phyloP scores from a whole-genome alignment of 805 yeast species.

The Starmerella ratchasimensis region DNA sequence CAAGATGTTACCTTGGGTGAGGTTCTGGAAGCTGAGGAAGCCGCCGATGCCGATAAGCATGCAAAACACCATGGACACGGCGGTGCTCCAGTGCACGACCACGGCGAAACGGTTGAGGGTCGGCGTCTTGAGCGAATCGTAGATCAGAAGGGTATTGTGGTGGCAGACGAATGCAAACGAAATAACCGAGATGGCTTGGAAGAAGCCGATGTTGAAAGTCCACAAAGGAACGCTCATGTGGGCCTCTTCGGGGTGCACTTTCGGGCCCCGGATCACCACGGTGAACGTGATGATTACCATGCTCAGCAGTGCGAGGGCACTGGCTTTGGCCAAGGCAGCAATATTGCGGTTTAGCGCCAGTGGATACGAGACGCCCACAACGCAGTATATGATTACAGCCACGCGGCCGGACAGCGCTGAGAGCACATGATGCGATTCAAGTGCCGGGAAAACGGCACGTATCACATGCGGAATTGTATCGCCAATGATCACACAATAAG shows the following conservation, averaged over 20 bases:
- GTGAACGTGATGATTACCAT: slow-evolving; percentile 68
- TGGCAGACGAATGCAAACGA: slow-evolving; percentile 94
- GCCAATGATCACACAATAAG: slow-evolving; percentile 87
- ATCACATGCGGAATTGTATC: slow-evolving; percentile 89
- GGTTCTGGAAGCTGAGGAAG: slow-evolving; percentile 54
- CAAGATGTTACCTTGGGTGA: slow-evolving; percentile 73
- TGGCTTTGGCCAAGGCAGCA: slow-evolving; percentile 69
- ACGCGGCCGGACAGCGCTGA: slow-evolving; percentile 51
- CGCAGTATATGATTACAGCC: slow-evolving; percentile 54
- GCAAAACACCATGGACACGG: slow-evolving; percentile 68
- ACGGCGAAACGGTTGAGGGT: slow-evolving; percentile 59
- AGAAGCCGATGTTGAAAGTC: slow-evolving; percentile 48
- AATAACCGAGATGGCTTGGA: slow-evolving; percentile 86
- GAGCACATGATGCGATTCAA: slow-evolving; percentile 26
- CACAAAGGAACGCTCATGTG: slow-evolving; percentile 26
- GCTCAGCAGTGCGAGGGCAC: slow-evolving; percentile 71
- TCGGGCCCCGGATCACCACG: slow-evolving; percentile 64
- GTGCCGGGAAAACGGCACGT: slow-evolving; percentile 43
- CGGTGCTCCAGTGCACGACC: slow-evolving; percentile 73
- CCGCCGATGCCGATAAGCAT: slow-evolving; percentile 70
- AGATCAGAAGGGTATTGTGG: slow-evolving; percentile 83
- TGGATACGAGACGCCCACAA: slow-evolving; percentile 67
- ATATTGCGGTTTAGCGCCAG: slow-evolving; percentile 68
- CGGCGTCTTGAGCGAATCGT: slow-evolving; percentile 66
- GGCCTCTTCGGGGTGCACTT: slow-evolving; percentile 27